A percentile compares a stretch with the other conserved stretches of the same genome.
Conservation (phyloP, 2,329 filamentous ascomycete species). For the Fonsecaea erecta region DNA sequence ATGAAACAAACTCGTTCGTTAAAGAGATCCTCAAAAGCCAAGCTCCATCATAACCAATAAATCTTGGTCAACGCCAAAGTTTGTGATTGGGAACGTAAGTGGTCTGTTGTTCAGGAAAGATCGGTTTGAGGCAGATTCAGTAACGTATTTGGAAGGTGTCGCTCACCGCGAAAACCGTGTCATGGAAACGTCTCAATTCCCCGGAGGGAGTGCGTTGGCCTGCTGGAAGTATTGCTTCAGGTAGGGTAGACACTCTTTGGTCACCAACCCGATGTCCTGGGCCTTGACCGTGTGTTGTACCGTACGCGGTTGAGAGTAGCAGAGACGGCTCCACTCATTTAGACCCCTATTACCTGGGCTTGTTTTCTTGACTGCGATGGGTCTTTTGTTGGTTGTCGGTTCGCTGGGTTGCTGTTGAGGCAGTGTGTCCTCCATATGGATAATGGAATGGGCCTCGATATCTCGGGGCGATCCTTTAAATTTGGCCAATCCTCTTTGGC, state of each 20-base stretch:
- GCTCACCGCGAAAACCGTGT: not conserved
- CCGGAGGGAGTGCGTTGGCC: not conserved
- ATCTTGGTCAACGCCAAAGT: not conserved
- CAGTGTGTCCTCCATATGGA: slow-evolving; percentile 41
- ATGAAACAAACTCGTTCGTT: not conserved
- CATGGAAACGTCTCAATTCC: not conserved
- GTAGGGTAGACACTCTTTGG: not conserved
- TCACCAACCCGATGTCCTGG: slow-evolving; percentile 43
- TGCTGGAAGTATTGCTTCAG: not conserved
- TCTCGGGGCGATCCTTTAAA: slow-evolving; percentile 39
- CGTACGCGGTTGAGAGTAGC: slow-evolving; percentile 48
- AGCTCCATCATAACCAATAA: not conserved
- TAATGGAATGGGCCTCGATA: slow-evolving; percentile 44
- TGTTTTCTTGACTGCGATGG: slow-evolving; percentile 42
- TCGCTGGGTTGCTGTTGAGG: slow-evolving; percentile 37
- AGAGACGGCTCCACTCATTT: slow-evolving; percentile 44
- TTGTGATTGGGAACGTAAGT: not conserved
- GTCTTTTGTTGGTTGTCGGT: slow-evolving; percentile 42
- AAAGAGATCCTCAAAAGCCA: not conserved
- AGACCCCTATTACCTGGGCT: slow-evolving; percentile 37
- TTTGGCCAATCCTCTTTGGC: slow-evolving; percentile 45
- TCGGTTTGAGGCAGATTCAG: not conserved
- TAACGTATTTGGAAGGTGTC: not conserved
- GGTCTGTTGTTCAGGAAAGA: not conserved
- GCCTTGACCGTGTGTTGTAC: slow-evolving; percentile 52